phyloP scores from a whole-genome alignment of 768 basidiomycete species.

The Rhizopogon salebrosus region DNA sequence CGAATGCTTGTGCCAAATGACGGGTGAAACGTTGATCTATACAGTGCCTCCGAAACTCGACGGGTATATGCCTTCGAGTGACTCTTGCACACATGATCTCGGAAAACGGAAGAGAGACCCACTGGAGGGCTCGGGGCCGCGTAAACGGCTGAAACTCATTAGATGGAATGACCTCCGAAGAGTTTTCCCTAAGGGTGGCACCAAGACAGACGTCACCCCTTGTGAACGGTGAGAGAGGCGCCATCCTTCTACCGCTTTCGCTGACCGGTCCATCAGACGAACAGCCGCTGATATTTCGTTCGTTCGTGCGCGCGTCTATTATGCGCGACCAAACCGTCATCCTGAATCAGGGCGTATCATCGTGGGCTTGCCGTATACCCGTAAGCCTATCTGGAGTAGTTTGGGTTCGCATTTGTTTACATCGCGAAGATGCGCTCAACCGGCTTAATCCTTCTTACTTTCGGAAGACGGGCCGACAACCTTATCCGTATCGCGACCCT shows the following conservation, averaged over 20 bases:
- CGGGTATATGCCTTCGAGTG: constrained; percentile 7
- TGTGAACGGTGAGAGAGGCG: constrained; percentile 14
- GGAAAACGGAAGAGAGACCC: constrained; percentile 20
- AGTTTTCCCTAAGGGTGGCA: too few species aligned
- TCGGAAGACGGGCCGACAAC: constrained; percentile 22
- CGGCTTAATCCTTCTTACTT: constrained; percentile 42
- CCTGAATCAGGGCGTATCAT: constrained; percentile 44
- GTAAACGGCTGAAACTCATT: constrained; percentile 23
- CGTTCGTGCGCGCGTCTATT: constrained; percentile 58
- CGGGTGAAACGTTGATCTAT: constrained; percentile 63
- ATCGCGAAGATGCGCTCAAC: constrained; percentile 58
- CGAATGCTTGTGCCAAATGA: constrained; percentile 78
- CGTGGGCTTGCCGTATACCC: constrained; percentile 63
- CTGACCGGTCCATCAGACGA: constrained; percentile 23
- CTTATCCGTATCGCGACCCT: constrained; percentile 33
- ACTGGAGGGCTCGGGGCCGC: constrained; percentile 11
- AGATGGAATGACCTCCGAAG: neutral
- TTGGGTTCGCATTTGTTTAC: neutral
- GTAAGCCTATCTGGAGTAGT: constrained; percentile 36
- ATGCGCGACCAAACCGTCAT: constrained; percentile 53
- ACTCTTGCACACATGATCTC: constrained; percentile 1
- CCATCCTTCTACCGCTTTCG: neutral
- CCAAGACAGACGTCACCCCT: neutral
- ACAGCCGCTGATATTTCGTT: constrained; percentile 50
- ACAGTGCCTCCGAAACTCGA: constrained; percentile 21